Conservation (phyloP, 352 stramenopile species). For the Phytophthora fragariaefolia region DNA sequence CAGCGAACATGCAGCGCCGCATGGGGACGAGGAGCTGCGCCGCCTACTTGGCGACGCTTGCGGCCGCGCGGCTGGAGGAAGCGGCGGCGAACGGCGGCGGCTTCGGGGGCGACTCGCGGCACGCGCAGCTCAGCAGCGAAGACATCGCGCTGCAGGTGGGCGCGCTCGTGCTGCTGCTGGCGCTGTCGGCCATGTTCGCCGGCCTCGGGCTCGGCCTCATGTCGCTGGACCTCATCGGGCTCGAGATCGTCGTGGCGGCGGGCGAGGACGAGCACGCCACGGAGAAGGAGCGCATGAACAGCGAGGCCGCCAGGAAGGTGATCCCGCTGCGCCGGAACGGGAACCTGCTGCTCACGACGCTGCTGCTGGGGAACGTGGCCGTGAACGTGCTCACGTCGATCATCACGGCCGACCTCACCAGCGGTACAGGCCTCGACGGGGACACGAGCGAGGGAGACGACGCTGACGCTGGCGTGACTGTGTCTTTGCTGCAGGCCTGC, state of each 20-base stretch:
- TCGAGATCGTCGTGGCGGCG: conserved; percentile 96
- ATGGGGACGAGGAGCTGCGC: neutral
- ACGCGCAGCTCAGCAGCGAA: conserved; percentile 15
- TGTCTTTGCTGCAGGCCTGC: conserved; percentile 38
- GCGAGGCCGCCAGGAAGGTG: conserved; percentile 74
- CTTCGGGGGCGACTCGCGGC: conserved; percentile 1
- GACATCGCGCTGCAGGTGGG: conserved; percentile 56
- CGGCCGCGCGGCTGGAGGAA: conserved; percentile 5
- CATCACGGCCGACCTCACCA: conserved; percentile 93
- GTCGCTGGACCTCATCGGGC: conserved; percentile 96
- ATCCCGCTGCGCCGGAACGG: conserved; percentile 93
- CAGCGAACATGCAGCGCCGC: conserved; percentile 6
- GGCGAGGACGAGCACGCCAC: conserved; percentile 89
- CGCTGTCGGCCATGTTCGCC: conserved; percentile 92
- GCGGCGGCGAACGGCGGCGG: conserved; percentile 12
- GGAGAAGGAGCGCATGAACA: conserved; percentile 65
- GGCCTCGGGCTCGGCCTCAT: conserved; percentile 97
- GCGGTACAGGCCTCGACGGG: conserved; percentile 29
- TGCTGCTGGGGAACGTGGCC: conserved; percentile 97
- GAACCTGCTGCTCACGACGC: conserved; percentile 98
- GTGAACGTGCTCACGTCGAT: conserved; percentile 98
- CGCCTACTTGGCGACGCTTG: conserved; percentile 4
- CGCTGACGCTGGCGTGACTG: neutral
- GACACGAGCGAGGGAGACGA: neutral
- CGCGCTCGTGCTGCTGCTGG: conserved; percentile 64